phyloP scores from a whole-genome alignment of 2,329 filamentous ascomycete genomes.

The Cordyceps tenuipes region DNA sequence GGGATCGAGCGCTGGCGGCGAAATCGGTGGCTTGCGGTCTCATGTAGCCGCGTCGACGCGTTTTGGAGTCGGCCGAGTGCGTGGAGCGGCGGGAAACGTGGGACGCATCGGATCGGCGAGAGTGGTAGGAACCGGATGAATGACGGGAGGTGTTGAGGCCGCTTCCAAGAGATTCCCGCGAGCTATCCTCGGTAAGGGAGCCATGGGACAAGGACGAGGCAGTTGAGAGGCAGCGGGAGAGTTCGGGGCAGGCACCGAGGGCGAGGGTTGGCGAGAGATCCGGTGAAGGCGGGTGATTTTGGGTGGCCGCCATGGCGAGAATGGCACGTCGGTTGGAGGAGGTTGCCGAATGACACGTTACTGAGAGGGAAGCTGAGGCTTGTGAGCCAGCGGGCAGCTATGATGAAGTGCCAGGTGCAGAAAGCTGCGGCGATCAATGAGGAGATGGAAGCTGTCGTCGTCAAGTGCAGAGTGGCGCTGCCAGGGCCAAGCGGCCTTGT shows the following conservation, averaged over 20 bases:
- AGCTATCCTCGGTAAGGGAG: slow-evolving; percentile 41
- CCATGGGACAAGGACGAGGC: slow-evolving; percentile 51
- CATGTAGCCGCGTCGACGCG: slow-evolving; percentile 71
- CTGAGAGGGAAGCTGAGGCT: not conserved
- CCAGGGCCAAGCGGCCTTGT: not conserved
- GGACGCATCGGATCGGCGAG: slow-evolving; percentile 35
- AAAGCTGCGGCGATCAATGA: not conserved
- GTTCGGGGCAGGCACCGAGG: slow-evolving; percentile 47
- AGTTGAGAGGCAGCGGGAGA: slow-evolving; percentile 57
- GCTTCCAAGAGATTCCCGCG: slow-evolving; percentile 49
- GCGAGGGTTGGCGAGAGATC: slow-evolving; percentile 55
- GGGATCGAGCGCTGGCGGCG: slow-evolving; percentile 77
- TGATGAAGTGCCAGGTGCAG: not conserved
- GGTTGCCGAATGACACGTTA: not conserved
- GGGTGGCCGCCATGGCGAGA: slow-evolving; percentile 24
- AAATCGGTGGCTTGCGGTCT: slow-evolving; percentile 82
- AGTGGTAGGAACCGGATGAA: slow-evolving; percentile 51
- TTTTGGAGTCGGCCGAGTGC: slow-evolving; percentile 31
- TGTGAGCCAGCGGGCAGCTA: not conserved
- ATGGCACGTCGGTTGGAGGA: not conserved
- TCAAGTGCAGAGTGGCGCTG: not conserved
- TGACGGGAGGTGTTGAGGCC: slow-evolving; percentile 47
- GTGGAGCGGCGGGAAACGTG: slow-evolving; percentile 37
- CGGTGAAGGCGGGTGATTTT: slow-evolving; percentile 51
- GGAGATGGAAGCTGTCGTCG: not conserved